A percentile compares a stretch with the other conserved stretches of the same genome.
phyloP scores from a whole-genome alignment of 192 early-diverging fungal genomes.

The Podila verticillata region DNA sequence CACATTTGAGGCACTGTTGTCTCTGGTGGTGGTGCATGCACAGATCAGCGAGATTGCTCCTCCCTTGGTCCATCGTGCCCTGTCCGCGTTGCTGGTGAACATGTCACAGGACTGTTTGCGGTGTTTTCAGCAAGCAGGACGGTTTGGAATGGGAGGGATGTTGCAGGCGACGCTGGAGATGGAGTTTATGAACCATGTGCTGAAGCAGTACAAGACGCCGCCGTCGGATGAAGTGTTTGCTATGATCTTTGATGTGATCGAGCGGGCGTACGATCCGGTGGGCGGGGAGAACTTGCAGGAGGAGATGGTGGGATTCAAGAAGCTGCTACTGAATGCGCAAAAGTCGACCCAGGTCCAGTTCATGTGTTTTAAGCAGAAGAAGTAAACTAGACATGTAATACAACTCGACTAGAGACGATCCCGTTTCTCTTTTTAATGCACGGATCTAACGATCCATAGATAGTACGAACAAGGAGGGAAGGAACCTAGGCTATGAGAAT shows the following conservation, averaged over 20 bases:
- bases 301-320: slow-evolving; percentile 63
- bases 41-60: slow-evolving; percentile 87
- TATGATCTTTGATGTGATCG: slow-evolving; percentile 80
- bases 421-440: no score
- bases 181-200: slow-evolving; percentile 87
- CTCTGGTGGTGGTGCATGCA: slow-evolving; percentile 89
- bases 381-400: slow-evolving; percentile 10
- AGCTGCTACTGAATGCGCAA: slow-evolving; percentile 59
- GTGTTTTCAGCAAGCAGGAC: slow-evolving; percentile 80
- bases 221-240: slow-evolving; percentile 73
- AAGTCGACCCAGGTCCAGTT: slow-evolving; percentile 66
- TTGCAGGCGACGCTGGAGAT: slow-evolving; percentile 94
- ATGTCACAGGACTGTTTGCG: slow-evolving; percentile 86
- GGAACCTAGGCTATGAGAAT: no score
- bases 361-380: slow-evolving; percentile 63
- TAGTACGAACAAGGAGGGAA: no score
- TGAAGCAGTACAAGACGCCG: slow-evolving; percentile 79
- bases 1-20: slow-evolving; percentile 85
- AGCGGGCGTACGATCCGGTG: slow-evolving; percentile 67
- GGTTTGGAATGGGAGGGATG: slow-evolving; percentile 92
- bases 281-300: slow-evolving; percentile 59
- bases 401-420: no score
- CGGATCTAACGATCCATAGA: no score
- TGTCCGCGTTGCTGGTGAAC: slow-evolving; percentile 75
- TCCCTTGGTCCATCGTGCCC: slow-evolving; percentile 77